Base-by-base conservation (phyloP, 2,329 filamentous ascomycete genomes). In the Zopfia rhizophila region DNA sequence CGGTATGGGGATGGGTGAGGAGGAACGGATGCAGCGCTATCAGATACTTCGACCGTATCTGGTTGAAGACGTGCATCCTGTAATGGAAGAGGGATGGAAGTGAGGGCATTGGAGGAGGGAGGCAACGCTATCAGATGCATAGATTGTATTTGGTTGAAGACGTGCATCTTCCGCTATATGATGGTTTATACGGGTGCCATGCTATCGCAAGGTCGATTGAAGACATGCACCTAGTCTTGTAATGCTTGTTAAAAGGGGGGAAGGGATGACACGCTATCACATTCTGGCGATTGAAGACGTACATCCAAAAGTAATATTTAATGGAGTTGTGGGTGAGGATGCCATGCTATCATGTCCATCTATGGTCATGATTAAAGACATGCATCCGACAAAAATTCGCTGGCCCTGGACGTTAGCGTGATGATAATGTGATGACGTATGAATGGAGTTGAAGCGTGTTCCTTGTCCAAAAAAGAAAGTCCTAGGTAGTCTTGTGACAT, bases 21-120 rank as follows among this genome's bases (percentile, higher is more conserved):
- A n/a, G 31, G 21, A 5, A 36, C 13, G 39, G 54, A 51, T 59
- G 61, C 49, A 46, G 61, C 55, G 64, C 65, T 69, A 68, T 56
- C 46, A 36, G 43, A 32, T 19, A 14, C 37, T 46, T 24, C 23
- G 32, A 10, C 21, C 41, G 42, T 32, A 38, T 48, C 52, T 50
- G 54, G 41, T 66, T 41, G 47, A 65, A 66, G 59, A 66, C 60
- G 60, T 58, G 51, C 59, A 56, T 55, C 29, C 16, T 11, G 25
- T 7, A 29, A 17, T 35, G 3, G 3, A 7, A 16, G 18, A 28
- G 30, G 19, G 11, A 25, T 3, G n/a, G n/a, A n/a, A n/a, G n/a
- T n/a, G n/a, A n/a, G n/a, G n/a, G n/a, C n/a, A n/a, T n/a, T n/a
- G n/a, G n/a, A 11, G 17, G 24, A 17, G 25, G 45, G 49, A 46